phyloP scores from a whole-genome alignment of 2,329 filamentous ascomycete genomes.

The Parafenestella ontariensis region DNA sequence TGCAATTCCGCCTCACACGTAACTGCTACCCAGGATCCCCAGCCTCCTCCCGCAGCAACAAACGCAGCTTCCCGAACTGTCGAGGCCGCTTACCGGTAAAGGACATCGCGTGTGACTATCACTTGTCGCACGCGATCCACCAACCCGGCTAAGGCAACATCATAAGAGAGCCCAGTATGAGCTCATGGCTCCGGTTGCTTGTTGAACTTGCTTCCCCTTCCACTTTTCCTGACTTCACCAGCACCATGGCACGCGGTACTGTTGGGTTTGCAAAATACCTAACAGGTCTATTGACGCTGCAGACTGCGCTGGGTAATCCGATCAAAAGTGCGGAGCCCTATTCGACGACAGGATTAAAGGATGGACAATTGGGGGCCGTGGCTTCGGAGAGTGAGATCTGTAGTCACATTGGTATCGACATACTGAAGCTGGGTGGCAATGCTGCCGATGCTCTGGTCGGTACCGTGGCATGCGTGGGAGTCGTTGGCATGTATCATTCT shows the following conservation, averaged over 20 bases:
- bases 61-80: slow-evolving; percentile 11
- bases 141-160: slow-evolving; percentile 11
- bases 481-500: slow-evolving; percentile 57
- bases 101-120: not conserved
- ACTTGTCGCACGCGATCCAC: slow-evolving; percentile 4
- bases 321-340: slow-evolving; percentile 15
- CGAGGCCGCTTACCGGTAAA: slow-evolving; percentile 3
- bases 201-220: slow-evolving; percentile 13
- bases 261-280: slow-evolving; percentile 25
- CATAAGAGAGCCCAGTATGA: slow-evolving; percentile 16
- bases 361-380: slow-evolving; percentile 52
- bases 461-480: slow-evolving; percentile 57
- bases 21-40: not conserved
- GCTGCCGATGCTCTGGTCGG: slow-evolving; percentile 59
- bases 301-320: slow-evolving; percentile 35
- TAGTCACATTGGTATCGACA: slow-evolving; percentile 55
- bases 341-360: slow-evolving; percentile 21
- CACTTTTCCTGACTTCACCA: slow-evolving; percentile 13
- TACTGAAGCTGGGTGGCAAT: slow-evolving; percentile 59
- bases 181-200: slow-evolving; percentile 6
- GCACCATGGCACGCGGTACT: slow-evolving; percentile 30
- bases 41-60: not conserved
- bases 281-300: slow-evolving; percentile 36
- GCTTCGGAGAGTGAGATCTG: slow-evolving; percentile 56
- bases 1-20: slow-evolving; percentile 7